A percentile compares a stretch with the other conserved stretches of the same genome.
phyloP scores from a whole-genome alignment of 2,329 filamentous ascomycete species.

The Aureobasidium leucospermi region DNA sequence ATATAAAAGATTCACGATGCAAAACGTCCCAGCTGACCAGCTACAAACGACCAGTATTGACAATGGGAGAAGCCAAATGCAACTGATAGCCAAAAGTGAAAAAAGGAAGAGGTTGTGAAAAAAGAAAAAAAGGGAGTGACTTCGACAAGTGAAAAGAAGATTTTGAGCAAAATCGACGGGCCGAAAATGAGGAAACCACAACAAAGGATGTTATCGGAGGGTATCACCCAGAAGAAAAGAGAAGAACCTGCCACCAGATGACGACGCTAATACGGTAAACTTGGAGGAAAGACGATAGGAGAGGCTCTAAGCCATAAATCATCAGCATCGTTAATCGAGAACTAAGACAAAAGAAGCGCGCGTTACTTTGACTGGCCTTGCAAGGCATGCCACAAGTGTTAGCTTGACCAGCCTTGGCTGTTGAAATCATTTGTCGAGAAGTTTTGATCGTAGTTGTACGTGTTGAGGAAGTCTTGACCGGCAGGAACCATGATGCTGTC shows the following conservation, averaged over 20 bases:
- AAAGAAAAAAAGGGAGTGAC: constrained; percentile 1
- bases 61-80: background rate
- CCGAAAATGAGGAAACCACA: constrained; percentile 4
- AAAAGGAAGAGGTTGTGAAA: background rate
- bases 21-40: background rate
- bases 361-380: background rate
- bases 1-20: background rate
- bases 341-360: background rate
- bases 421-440: constrained; percentile 22
- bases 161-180: background rate
- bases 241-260: background rate
- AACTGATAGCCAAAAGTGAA: background rate
- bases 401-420: constrained; percentile 16
- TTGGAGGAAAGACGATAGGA: constrained; percentile 1
- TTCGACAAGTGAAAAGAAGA: background rate
- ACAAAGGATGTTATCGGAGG: background rate
- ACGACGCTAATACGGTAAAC: background rate
- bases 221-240: background rate
- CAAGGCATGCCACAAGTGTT: constrained; percentile 14
- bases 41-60: background rate
- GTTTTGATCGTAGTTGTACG: constrained; percentile 24
- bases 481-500: constrained; percentile 27
- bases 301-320: constrained; percentile 7
- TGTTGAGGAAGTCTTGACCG: constrained; percentile 23
- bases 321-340: constrained; percentile 12